phyloP scores from a whole-genome alignment of 2,329 filamentous ascomycete species.

The Blastomyces gilchristii region DNA sequence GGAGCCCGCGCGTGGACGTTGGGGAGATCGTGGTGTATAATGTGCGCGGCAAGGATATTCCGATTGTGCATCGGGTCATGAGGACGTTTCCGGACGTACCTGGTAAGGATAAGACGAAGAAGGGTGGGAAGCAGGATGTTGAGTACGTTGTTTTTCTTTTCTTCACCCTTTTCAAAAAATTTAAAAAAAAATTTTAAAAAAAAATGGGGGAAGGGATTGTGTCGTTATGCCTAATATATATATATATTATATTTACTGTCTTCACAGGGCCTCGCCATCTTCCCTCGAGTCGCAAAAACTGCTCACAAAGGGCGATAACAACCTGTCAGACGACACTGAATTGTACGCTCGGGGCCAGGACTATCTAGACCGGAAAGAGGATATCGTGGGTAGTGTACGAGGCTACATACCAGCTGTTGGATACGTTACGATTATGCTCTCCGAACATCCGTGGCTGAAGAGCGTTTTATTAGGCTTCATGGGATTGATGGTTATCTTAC shows the following conservation, averaged over 20 bases:
- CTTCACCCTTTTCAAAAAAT: not conserved
- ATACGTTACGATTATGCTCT: slow-evolving; percentile 91
- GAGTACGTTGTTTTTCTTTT: slow-evolving; percentile 4
- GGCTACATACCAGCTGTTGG: slow-evolving; percentile 91
- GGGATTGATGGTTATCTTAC: slow-evolving; percentile 85
- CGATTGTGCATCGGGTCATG: slow-evolving; percentile 89
- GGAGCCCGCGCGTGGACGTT: slow-evolving; percentile 51
- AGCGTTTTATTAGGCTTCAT: slow-evolving; percentile 89
- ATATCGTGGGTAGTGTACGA: slow-evolving; percentile 87
- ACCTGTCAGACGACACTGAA: slow-evolving; percentile 84
- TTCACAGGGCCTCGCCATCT: slow-evolving; percentile 10
- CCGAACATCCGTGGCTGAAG: slow-evolving; percentile 95
- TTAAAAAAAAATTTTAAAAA: too few relatives aligned
- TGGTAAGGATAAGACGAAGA: slow-evolving; percentile 28
- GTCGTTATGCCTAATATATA: not conserved
- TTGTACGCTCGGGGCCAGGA: slow-evolving; percentile 78
- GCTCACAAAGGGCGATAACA: slow-evolving; percentile 97
- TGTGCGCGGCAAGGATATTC: slow-evolving; percentile 86
- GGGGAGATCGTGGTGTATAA: slow-evolving; percentile 74
- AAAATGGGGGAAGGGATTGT: not conserved
- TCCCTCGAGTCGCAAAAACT: slow-evolving; percentile 43
- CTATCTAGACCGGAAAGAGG: slow-evolving; percentile 67
- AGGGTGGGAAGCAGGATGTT: slow-evolving; percentile 19
- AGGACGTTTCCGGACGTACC: slow-evolving; percentile 49
- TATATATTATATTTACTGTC: not conserved